Evolutionary conservation across 176 grass and related monocot genomes (phyloP).

Genomic region (Pharus latifolius): DNA sequence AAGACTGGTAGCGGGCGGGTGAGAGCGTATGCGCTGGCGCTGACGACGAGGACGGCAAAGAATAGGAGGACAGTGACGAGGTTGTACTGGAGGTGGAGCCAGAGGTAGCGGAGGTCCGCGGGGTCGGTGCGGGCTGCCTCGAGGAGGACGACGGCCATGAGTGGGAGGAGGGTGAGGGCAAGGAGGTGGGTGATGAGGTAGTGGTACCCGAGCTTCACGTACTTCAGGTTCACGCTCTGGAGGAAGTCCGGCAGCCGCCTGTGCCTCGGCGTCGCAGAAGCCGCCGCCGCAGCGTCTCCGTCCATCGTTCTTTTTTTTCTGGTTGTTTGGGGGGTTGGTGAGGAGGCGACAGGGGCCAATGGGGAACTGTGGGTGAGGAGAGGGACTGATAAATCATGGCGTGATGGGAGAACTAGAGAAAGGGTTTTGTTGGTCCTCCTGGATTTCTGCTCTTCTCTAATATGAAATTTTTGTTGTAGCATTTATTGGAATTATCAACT

Average conservation of each 20-base stretch:
- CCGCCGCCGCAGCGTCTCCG: not conserved
- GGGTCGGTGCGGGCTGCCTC: slow-evolving; percentile 6
- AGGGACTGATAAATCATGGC: no score
- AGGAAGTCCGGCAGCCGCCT: slow-evolving; percentile 27
- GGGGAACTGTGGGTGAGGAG: no score
- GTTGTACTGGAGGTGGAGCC: slow-evolving; percentile 26
- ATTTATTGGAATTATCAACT: no score
- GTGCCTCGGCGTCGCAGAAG: not conserved
- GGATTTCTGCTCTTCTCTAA: no score
- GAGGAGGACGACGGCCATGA: slow-evolving; percentile 24
- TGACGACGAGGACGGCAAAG: slow-evolving; percentile 5
- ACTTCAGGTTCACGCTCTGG: slow-evolving; percentile 36
- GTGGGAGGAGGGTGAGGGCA: no score
- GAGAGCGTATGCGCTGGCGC: slow-evolving; percentile 10
- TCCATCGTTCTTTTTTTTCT: not conserved
- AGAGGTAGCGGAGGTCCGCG: slow-evolving; percentile 9
- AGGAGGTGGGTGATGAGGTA: slow-evolving; percentile 40
- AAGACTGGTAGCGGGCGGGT: slow-evolving; percentile 21
- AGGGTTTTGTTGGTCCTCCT: no score
- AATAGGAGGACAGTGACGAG: slow-evolving; percentile 8
- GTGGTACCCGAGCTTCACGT: slow-evolving; percentile 42
- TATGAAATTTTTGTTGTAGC: no score
- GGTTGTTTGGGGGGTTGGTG: no score
- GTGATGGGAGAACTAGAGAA: no score
- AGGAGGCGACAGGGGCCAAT: no score